These are phyloP conservation scores for Saturnispora dispora DNA, from an alignment of 805 yeast species.

Conservation along the genomic window DNA sequence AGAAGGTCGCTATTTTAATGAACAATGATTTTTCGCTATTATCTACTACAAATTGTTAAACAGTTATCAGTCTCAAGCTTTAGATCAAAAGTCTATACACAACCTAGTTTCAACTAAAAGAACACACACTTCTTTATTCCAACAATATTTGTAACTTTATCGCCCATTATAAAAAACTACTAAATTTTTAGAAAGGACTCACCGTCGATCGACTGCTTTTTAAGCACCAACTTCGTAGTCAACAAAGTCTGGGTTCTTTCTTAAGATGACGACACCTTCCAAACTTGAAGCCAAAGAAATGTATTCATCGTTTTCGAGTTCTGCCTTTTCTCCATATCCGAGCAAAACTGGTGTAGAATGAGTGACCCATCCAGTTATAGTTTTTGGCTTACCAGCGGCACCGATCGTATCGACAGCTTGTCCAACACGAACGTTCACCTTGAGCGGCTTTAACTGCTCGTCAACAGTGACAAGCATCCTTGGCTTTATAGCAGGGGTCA, in stretches of 20 bases:
- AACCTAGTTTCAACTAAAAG: background rate
- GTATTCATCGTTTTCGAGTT: conserved; percentile 90
- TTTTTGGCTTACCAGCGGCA: conserved; percentile 98
- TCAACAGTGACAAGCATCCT: conserved; percentile 89
- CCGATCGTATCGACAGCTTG: conserved; percentile 99
- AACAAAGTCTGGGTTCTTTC: conserved; percentile 79
- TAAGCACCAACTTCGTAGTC: conserved; percentile 24
- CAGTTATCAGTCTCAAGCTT: background rate
- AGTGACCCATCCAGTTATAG: conserved; percentile 99
- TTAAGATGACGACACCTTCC: conserved; percentile 90
- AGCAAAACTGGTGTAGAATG: conserved; percentile 94
- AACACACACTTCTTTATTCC: background rate
- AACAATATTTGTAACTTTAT: background rate
- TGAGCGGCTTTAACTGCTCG: conserved; percentile 81
- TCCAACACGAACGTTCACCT: conserved; percentile 96
- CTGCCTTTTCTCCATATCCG: conserved; percentile 94
- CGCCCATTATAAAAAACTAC: background rate
- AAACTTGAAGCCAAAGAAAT: conserved; percentile 68
- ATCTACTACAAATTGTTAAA: background rate
- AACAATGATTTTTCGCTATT: background rate
- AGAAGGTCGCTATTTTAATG: background rate
- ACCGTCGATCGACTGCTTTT: background rate
- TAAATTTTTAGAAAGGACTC: background rate
- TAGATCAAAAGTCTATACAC: background rate
- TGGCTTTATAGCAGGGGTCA: conserved; percentile 86